These are phyloP conservation scores for Leucocoprinus leucothites DNA, from an alignment of 768 basidiomycete genomes.

Conservation along the genomic window DNA sequence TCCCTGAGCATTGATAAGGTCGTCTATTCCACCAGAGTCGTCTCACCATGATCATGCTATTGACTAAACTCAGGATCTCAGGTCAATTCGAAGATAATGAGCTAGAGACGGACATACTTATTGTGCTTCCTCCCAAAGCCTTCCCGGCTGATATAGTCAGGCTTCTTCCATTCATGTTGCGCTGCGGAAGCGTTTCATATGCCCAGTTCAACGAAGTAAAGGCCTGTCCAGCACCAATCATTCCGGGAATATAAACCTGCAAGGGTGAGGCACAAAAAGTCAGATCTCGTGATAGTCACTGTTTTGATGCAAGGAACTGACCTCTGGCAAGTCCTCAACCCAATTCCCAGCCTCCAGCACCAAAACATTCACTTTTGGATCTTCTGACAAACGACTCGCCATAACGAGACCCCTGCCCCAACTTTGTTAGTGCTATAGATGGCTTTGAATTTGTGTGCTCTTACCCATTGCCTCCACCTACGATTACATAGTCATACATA, in stretches of 20 bases:
- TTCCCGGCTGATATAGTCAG: slow-evolving; percentile 37
- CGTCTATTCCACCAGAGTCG: not conserved
- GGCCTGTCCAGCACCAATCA: slow-evolving; percentile 25
- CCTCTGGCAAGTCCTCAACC: slow-evolving; percentile 32
- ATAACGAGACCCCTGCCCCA: slow-evolving; percentile 28
- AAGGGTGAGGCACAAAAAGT: not conserved
- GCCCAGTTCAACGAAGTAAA: slow-evolving; percentile 46
- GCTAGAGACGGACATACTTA: slow-evolving; percentile 23
- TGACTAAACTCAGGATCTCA: slow-evolving; percentile 28
- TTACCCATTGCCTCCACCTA: slow-evolving; percentile 32
- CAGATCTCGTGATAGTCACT: not conserved
- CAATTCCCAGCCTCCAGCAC: slow-evolving; percentile 38
- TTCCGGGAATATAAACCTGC: slow-evolving; percentile 29
- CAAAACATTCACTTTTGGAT: slow-evolving; percentile 24
- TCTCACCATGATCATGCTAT: slow-evolving; percentile 37
- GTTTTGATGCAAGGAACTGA: slow-evolving; percentile 12
- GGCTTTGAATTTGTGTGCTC: slow-evolving; percentile 1
- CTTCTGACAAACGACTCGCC: slow-evolving; percentile 32
- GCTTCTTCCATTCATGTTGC: slow-evolving; percentile 33
- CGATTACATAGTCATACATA: slow-evolving; percentile 29
- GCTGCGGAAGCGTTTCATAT: slow-evolving; percentile 43
- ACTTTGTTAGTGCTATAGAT: not conserved
- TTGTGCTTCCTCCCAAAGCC: slow-evolving; percentile 57
- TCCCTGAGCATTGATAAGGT: not conserved
- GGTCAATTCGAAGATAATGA: not conserved